phyloP scores from a whole-genome alignment of 257 asterid genomes.

The Solanum gandarillasii region DNA sequence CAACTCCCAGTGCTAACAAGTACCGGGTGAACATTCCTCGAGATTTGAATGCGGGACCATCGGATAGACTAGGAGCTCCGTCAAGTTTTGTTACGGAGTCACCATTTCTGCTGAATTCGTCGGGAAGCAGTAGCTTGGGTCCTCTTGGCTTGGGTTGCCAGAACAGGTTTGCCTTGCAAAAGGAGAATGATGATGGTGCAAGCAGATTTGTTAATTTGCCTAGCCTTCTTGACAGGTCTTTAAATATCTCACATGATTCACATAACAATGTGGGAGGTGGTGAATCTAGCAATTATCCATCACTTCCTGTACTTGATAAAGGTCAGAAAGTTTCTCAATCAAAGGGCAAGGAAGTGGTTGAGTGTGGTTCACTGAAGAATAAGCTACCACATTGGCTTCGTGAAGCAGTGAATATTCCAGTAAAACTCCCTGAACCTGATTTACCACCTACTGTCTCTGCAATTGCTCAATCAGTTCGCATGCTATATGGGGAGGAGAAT shows the following conservation, averaged over 20 bases:
- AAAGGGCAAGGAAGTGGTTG: conserved; percentile 56
- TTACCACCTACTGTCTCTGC: conserved; percentile 74
- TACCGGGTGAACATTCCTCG: conserved; percentile 34
- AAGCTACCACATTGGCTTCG: conserved; percentile 93
- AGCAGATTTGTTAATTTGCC: conserved; percentile 36
- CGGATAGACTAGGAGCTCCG: conserved; percentile 29
- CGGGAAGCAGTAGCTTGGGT: conserved; percentile 42
- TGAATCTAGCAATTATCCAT: conserved; percentile 20
- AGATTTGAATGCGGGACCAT: conserved; percentile 33
- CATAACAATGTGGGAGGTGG: conserved; percentile 22
- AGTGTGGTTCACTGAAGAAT: conserved; percentile 31
- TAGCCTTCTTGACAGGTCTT: conserved; percentile 19
- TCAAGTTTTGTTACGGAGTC: conserved; percentile 31
- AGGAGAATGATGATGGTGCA: conserved; percentile 17
- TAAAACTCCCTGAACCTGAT: conserved; percentile 27
- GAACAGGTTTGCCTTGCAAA: conserved; percentile 1
- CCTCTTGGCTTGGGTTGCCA: conserved; percentile 27
- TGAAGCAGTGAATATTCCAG: conserved; percentile 67
- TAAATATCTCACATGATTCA: conserved; percentile 9
- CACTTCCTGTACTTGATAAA: conserved; percentile 12
- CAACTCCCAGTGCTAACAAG: conserved; percentile 35
- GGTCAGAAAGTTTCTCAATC: conserved; percentile 16
- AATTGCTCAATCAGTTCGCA: conserved; percentile 72
- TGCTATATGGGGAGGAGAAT: conserved; percentile 58
- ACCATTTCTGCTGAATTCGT: conserved; percentile 48